These are phyloP conservation scores for Trametes sanguinea DNA, from an alignment of 768 basidiomycete species.

Conservation along the genomic window DNA sequence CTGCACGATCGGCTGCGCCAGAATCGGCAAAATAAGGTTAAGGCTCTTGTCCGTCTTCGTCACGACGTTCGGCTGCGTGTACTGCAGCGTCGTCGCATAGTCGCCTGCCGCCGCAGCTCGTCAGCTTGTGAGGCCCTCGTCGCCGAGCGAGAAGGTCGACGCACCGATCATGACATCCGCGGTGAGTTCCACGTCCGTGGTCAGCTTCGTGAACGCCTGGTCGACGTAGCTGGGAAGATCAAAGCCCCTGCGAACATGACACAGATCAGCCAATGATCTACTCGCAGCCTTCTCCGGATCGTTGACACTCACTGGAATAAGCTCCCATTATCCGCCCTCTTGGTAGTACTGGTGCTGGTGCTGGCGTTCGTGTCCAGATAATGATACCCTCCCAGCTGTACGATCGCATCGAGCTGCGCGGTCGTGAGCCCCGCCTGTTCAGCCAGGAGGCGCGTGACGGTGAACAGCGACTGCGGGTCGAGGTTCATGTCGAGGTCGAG, in stretches of 20 bases:
- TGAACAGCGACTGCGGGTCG: constrained; percentile 68
- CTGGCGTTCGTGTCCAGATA: constrained; percentile 41
- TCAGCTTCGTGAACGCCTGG: constrained; percentile 63
- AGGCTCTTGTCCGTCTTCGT: constrained; percentile 63
- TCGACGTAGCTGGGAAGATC: constrained; percentile 63
- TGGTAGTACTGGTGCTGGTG: constrained; percentile 37
- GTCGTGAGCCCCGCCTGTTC: constrained; percentile 62
- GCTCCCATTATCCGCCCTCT: constrained; percentile 33
- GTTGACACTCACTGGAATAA: constrained; percentile 51
- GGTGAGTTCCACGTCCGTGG: constrained; percentile 59
- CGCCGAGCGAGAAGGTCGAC: not conserved
- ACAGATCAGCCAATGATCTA: not conserved
- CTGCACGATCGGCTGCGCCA: constrained; percentile 77
- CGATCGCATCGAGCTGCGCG: constrained; percentile 65
- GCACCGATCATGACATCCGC: constrained; percentile 60
- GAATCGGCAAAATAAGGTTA: constrained; percentile 63
- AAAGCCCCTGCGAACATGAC: constrained; percentile 49
- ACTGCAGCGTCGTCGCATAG: constrained; percentile 63
- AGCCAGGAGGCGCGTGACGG: constrained; percentile 66
- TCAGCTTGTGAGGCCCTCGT: not conserved
- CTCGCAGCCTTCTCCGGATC: no score
- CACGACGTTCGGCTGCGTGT: constrained; percentile 56
- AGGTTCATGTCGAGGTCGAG: constrained; percentile 67
- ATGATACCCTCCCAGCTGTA: constrained; percentile 63
- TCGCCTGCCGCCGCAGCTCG: constrained; percentile 45